Evolutionary conservation across 2,329 filamentous ascomycete genomes (phyloP).

Genomic region (Scytalidium lignicola): DNA sequence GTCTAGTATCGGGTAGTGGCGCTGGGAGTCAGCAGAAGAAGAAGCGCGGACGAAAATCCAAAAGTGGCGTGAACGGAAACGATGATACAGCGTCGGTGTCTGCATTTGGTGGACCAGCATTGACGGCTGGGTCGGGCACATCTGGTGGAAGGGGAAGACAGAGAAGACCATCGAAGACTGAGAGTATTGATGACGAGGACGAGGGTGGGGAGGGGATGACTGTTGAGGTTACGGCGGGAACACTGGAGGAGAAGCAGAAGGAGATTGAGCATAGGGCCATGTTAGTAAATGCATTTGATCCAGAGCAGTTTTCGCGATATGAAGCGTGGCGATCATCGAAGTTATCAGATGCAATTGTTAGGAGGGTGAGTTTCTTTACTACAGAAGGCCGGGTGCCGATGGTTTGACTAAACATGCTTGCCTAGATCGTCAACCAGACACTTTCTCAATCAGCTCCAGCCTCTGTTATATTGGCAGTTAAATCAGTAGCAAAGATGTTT

Average conservation of each 20-base stretch:
- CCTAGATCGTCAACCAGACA: slow-evolving; percentile 69
- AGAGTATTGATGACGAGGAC: slow-evolving; percentile 44
- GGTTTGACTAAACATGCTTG: background rate
- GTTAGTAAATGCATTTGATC: slow-evolving; percentile 59
- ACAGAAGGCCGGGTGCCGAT: too few species aligned
- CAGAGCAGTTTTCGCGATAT: slow-evolving; percentile 64
- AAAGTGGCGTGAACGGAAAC: slow-evolving; percentile 38
- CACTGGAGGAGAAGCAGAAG: slow-evolving; percentile 63
- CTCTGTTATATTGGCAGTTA: slow-evolving; percentile 70
- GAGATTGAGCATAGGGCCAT: slow-evolving; percentile 53
- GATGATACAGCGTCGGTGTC: slow-evolving; percentile 43
- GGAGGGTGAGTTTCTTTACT: slow-evolving; percentile 50
- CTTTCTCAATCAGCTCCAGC: slow-evolving; percentile 73
- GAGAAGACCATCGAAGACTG: slow-evolving; percentile 37
- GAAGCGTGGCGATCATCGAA: slow-evolving; percentile 67
- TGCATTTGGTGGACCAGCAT: slow-evolving; percentile 34
- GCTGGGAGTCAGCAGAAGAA: slow-evolving; percentile 49
- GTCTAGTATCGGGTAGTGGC: slow-evolving; percentile 57
- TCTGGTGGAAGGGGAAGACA: slow-evolving; percentile 37
- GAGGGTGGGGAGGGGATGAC: slow-evolving; percentile 40
- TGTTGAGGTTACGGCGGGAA: slow-evolving; percentile 54
- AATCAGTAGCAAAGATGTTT: slow-evolving; percentile 71
- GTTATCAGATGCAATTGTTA: slow-evolving; percentile 62
- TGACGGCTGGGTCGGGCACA: slow-evolving; percentile 37
- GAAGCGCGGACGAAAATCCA: slow-evolving; percentile 58